Conservation (phyloP, 345 rosid species). For the Populus alba region DNA sequence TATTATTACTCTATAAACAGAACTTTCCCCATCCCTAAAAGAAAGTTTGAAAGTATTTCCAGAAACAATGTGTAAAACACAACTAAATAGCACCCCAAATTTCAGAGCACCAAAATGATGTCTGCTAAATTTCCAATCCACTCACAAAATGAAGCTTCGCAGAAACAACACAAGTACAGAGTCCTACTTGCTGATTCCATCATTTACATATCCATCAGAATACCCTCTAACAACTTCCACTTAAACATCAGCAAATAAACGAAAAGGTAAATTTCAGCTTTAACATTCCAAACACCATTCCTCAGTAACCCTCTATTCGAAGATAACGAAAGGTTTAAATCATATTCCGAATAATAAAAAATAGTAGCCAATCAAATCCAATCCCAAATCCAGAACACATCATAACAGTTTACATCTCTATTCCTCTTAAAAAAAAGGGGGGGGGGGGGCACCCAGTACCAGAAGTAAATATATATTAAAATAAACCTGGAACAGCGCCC, state of each 20-base stretch:
- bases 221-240: neutral
- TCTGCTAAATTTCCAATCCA: neutral
- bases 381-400: neutral
- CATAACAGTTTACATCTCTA: neutral
- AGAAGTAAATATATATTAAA: neutral
- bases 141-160: neutral
- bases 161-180: neutral
- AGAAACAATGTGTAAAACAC: neutral
- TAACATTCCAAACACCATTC: neutral
- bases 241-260: neutral
- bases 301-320: neutral
- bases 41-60: neutral
- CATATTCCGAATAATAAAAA: neutral
- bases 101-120: neutral
- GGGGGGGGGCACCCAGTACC: neutral
- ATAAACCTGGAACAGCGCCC: slow-evolving; percentile 83
- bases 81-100: neutral
- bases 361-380: neutral
- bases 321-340: neutral
- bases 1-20: neutral
- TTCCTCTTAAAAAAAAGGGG: neutral
- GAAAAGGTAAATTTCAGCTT: too few species aligned
- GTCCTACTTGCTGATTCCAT: neutral
- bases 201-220: neutral
- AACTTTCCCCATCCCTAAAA: neutral